Base-by-base conservation (phyloP, 441 rosid genomes). In the Erysimum cheiri region DNA sequence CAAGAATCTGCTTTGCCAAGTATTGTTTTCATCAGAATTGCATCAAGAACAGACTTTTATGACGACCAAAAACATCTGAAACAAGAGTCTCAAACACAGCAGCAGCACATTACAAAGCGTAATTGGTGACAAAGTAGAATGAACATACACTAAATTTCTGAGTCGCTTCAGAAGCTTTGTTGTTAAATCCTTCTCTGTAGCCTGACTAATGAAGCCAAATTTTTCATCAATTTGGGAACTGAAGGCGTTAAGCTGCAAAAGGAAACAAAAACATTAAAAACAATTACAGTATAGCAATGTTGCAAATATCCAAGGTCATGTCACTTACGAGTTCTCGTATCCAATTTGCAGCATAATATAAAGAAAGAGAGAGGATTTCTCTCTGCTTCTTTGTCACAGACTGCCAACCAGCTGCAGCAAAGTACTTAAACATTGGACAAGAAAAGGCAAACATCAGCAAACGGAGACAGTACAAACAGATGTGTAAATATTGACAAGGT, bases 311-410 rank as follows among this genome's bases (percentile, higher is more conserved):
- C 47, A 32, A 28, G 54, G 71, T 44, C 62, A 77, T 46, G 77
- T 53, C 28, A 78, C 68, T 75, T 77, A 90, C 96, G 81, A 92
- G 83, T 85, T 92, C 98, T 70, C 91, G 70, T 53, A 90, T 87
- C 95, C 96, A 90, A 68, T 92, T 92, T 67, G 80, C 71, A 26
- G 96, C 93, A 83, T 83, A 84, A 80, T 81, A 92, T 76, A 92
- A 80, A 59, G 88, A 92, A 50, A 88, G 79, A 60, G 83, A 85
- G 60, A 79, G 70, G 58, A 87, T 74, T 57, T 90, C 84, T 81
- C 80, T 87, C 88, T 90, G 93, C 82, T 85, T 88, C 56, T 68
- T 82, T 60, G 89, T 78, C 36, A 92, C 79, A 58, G 86, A 82
- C 67, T 67, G 71, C 90, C 91, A 87, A 46, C 80, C 85, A 69